Evolutionary conservation across 2,329 filamentous ascomycete genomes (phyloP), one percentile per base, ranked within the genome.

Genomic region (Ceratocystis eucalypticola): DNA sequence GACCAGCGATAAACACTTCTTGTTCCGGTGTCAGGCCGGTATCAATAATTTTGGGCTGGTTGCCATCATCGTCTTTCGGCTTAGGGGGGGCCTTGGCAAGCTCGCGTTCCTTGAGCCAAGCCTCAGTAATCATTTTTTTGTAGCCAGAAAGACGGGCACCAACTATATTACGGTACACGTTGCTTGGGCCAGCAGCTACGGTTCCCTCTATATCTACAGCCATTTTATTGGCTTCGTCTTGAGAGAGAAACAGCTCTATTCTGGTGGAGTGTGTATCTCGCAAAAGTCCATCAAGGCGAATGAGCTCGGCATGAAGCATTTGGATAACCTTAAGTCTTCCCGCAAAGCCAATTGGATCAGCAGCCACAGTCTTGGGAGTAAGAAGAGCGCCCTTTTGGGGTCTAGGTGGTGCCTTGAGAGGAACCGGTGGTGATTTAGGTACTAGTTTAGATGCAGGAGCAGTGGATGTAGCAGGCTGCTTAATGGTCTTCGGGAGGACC

Each of bases 141-240:
- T 91, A 85, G 55, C 80, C 80, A 71, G 88, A 81, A 67, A 97
- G 87, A 44, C 85, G 85, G 70, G 91, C 88, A 73, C 92, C 95
- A 74, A 97, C 84, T 30, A 91, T 79, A 71, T 96, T 96, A 6
- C 82, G 79, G 72, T 99, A 99, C 33, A 97, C 84, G 0, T 81
- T 76, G 1, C 81, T 77, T 68, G 87, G 87, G 17, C 86, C 84
- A 12, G 79, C 79, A 0, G 91, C 91, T 6, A 84, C 78, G 45
- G 83, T 83, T 73, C 96, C 86, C 76, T 99, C 95, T 68, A 92
- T 85, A 70, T 93, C 88, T 1, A 93, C 77, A 0, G 85, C 84
- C 68, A 84, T 78, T 70, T 81, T 83, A 69, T 91, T 87, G 25
- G 92, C 78, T 59, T 86, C 82, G 72, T 89, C 84, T 1, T 84